A percentile compares a stretch with the other conserved stretches of the same genome.
These are phyloP conservation scores for Ustilago loliicola DNA, from an alignment of 1,284 basidiomycete genomes.

Conservation along the genomic window DNA sequence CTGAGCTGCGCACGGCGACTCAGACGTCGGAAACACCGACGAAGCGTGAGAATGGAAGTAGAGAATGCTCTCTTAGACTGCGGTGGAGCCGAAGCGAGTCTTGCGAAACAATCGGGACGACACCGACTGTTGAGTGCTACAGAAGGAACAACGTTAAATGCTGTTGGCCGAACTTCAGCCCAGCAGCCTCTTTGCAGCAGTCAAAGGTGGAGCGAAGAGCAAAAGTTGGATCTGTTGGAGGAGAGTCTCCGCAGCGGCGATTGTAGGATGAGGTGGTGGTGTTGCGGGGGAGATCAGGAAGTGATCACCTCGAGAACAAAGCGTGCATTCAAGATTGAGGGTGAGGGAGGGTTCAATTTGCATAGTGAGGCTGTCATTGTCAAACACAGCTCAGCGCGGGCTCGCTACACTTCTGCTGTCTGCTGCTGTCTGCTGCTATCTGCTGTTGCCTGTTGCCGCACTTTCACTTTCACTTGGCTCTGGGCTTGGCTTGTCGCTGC, in stretches of 20 bases:
- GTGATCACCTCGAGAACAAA: constrained; percentile 5
- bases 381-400: constrained; percentile 7
- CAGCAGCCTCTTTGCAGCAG: background rate
- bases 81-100: background rate
- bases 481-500: constrained; percentile 3
- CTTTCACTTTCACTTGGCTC: constrained; percentile 3
- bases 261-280: background rate
- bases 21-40: background rate
- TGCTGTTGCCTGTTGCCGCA: too few relatives aligned
- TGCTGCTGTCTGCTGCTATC: background rate
- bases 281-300: background rate
- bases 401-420: background rate
- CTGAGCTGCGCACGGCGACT: background rate
- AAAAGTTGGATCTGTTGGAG: background rate
- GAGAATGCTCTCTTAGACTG: background rate
- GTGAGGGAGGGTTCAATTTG: constrained; percentile 2
- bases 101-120: background rate
- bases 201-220: background rate
- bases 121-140: background rate
- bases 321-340: background rate
- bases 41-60: background rate
- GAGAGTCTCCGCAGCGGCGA: background rate
- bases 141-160: background rate
- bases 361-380: constrained; percentile 4
- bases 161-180: background rate